Conservation (phyloP, 1,284 basidiomycete species). For the Boletus semigastroideus region DNA sequence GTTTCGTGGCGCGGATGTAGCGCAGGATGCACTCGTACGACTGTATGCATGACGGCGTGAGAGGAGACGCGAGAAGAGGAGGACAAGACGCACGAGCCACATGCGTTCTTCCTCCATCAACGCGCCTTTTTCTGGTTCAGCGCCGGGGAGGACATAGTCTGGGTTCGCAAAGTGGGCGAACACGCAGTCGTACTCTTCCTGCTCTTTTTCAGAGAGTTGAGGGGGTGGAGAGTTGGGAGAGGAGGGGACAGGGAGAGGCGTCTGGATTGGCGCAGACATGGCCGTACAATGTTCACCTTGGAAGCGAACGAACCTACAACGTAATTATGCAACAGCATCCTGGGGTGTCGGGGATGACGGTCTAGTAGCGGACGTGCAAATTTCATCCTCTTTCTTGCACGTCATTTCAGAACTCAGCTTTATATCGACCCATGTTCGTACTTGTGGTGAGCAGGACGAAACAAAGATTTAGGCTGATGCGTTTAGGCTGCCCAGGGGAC, state of each 20-base stretch:
- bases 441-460: too few relatives aligned
- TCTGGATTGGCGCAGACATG: conserved; percentile 17
- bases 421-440: too few relatives aligned
- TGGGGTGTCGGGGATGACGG: too few relatives aligned
- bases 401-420: too few relatives aligned
- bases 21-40: conserved; percentile 70
- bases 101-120: conserved; percentile 68
- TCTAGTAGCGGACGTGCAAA: too few relatives aligned
- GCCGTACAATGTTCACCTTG: neutral
- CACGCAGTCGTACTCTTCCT: conserved; percentile 53
- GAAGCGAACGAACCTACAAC: neutral
- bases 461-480: too few relatives aligned
- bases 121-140: conserved; percentile 41
- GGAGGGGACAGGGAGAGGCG: conserved; percentile 31
- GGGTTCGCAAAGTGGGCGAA: conserved; percentile 55
- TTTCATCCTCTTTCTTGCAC: too few relatives aligned
- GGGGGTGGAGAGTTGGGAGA: conserved; percentile 33
- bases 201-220: conserved; percentile 47
- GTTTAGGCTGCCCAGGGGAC: too few relatives aligned
- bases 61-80: neutral
- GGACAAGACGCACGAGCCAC: conserved; percentile 56
- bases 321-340: too few relatives aligned
- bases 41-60: conserved; percentile 18
- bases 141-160: conserved; percentile 53
- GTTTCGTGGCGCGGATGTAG: conserved; percentile 72